These are phyloP conservation scores for Saccharomycopsis hybrid DNA, from an alignment of 1,139 yeast genomes.

Conservation along the genomic window DNA sequence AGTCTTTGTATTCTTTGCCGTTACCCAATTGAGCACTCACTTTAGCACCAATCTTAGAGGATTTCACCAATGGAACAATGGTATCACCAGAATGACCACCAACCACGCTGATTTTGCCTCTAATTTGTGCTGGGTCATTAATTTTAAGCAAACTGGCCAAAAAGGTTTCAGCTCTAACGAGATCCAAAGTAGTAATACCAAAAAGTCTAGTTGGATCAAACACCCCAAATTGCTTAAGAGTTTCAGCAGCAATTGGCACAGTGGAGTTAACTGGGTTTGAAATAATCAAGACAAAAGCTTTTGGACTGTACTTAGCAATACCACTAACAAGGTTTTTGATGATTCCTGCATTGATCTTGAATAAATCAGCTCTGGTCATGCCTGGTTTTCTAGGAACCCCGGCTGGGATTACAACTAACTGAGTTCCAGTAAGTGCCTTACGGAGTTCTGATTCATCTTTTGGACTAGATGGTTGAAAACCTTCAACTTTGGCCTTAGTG, in stretches of 20 bases:
- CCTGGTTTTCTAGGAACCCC: slow-evolving; percentile 79
- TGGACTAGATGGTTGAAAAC: slow-evolving; percentile 39
- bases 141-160: slow-evolving; percentile 37
- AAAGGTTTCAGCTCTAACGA: slow-evolving; percentile 65
- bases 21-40: slow-evolving; percentile 31
- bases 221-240: slow-evolving; percentile 53
- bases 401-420: slow-evolving; percentile 70
- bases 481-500: slow-evolving; percentile 49
- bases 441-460: slow-evolving; percentile 44
- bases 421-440: slow-evolving; percentile 49
- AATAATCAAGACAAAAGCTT: slow-evolving; percentile 59
- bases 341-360: slow-evolving; percentile 67
- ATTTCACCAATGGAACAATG: slow-evolving; percentile 47
- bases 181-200: slow-evolving; percentile 70
- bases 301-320: slow-evolving; percentile 52
- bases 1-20: slow-evolving; percentile 36
- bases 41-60: slow-evolving; percentile 21
- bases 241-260: slow-evolving; percentile 71
- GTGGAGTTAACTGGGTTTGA: slow-evolving; percentile 75
- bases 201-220: slow-evolving; percentile 36
- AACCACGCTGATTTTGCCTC: slow-evolving; percentile 50
- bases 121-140: slow-evolving; percentile 28
- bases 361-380: slow-evolving; percentile 72
- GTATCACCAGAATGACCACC: slow-evolving; percentile 80
- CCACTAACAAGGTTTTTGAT: slow-evolving; percentile 54